Evolutionary conservation across 2,329 filamentous ascomycete species (phyloP), one percentile per base, ranked within the genome.

Genomic region (Chlorencoelia australis): DNA sequence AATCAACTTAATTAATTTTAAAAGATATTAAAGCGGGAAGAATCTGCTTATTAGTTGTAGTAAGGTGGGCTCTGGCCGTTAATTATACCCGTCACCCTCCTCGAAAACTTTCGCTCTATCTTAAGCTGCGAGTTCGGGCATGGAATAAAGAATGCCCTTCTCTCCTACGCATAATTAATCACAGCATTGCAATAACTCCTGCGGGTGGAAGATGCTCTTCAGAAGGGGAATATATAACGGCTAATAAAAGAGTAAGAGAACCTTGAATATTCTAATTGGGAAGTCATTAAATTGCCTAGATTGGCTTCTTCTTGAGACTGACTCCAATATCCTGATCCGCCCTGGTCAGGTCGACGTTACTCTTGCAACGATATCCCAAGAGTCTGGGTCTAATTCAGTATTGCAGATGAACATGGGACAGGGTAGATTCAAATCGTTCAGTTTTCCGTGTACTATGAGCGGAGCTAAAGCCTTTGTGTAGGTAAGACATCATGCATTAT

Each of bases 391-490:
- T 0, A 79, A 78, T 43, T 72, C 73, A 0, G 71, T 79, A 0
- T 45, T 79, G 2, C 75, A 80, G 43, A 66, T 80, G 54, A 73
- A 78, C 42, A 80, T 80, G 75, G 75, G 75, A 0, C 65, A 75
- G 57, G 68, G 67, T 58, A 11, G 11, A n/a, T n/a, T n/a, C n/a
- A n/a, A n/a, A n/a, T n/a, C n/a, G 21, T 24, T 24, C 7, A 24
- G 11, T 24, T 7, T 24, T 11, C 7, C 7, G 7, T 24, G 21
- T 11, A 24, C 7, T 24, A 11, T 7, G 21, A 24, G 7, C 11
- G 11, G 21, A 7, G 21, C 21, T 24, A 24, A 24, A n/a, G n/a
- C 21, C 11, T 24, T 24, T 24, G 21, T 24, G 21, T 11, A 24
- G 21, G 21, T 11, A 51, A 50, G 39, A 75, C 70, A 0, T 71